Conservation (phyloP, 2,329 filamentous ascomycete genomes). For the Eurotiales sp. region DNA sequence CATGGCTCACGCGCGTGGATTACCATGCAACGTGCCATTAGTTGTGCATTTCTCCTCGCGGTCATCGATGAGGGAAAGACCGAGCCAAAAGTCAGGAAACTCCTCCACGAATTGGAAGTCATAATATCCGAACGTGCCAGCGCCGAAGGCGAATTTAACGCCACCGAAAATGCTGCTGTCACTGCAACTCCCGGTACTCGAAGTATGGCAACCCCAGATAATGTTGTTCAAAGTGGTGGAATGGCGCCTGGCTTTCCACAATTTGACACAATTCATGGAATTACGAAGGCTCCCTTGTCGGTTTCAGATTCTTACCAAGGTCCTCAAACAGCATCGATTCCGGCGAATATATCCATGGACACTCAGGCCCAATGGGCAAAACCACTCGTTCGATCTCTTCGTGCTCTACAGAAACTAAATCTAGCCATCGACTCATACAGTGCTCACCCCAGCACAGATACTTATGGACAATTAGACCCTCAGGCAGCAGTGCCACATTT, state of each 20-base stretch:
- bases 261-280: conserved; percentile 27
- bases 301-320: conserved; percentile 23
- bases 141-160: conserved; percentile 29
- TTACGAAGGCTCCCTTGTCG: conserved; percentile 25
- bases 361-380: conserved; percentile 45
- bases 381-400: conserved; percentile 43
- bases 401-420: conserved; percentile 45
- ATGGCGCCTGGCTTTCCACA: conserved; percentile 1
- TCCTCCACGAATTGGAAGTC: conserved; percentile 41
- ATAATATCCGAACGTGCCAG: conserved; percentile 43
- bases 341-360: conserved; percentile 27
- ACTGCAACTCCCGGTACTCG: conserved; percentile 16
- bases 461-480: background rate
- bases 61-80: conserved; percentile 44
- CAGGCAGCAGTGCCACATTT: background rate
- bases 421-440: conserved; percentile 31
- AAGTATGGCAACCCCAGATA: conserved; percentile 7
- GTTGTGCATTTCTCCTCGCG: conserved; percentile 45
- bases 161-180: conserved; percentile 18
- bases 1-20: conserved; percentile 47
- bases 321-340: conserved; percentile 26
- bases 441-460: conserved; percentile 7
- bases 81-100: conserved; percentile 35
- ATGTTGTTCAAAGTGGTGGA: background rate
- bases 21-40: conserved; percentile 45